Evolutionary conservation across 495 filamentous ascomycete genomes (phyloP), one percentile per base, ranked within the genome.

Genomic region (Penicillium coffeae): DNA sequence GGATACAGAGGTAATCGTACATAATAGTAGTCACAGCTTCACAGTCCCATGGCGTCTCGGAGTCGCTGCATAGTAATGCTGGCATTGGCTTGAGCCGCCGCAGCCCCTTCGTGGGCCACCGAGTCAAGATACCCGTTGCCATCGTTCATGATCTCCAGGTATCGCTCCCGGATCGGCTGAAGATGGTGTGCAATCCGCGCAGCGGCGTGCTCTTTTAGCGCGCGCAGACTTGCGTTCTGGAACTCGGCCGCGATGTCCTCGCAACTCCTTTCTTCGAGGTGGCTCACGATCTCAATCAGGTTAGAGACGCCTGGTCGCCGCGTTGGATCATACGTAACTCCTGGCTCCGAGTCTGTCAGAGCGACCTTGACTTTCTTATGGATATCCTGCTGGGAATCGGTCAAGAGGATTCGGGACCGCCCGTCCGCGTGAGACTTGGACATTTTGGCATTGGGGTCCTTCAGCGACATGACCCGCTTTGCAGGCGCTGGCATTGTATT

Each of bases 391-490:
- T 75, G 59, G 1, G 72, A 59, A 49, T 95, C 86, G n/a, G 82
- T 90, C 45, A 98, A 77, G 13, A 92, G 70, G 52, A 98, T 93
- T 20, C 87, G 74, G 10, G 89, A 94, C 15, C 70, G 71, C n/a
- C 72, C 66, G 52, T 86, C 77, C 1, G 66, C 45, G 56, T 89
- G 78, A 3, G 90, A 95, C 66, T 98, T 98, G 38, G 89, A 94
- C 93, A 98, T 98, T 56, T 98, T 98, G 19, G 76, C 59, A 2
- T 54, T 54, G 1, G 93, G 91, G 13, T 88, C 65, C 25, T 76
- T 80, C 22, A 98, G 81, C 13, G 89, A 95, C 91, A 95, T 95
- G 41, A 98, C 76, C 52, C 94, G 79, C 49, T 84, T 88, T 18
- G 85, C 82, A 21, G 88, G 84, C 39, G 86, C 84, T 87, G 48